Percentiles rank a stretch among this genome's conserved stretches.
phyloP scores from a whole-genome alignment of 1,139 yeast genomes.

The Suhomyces panamericanus region DNA sequence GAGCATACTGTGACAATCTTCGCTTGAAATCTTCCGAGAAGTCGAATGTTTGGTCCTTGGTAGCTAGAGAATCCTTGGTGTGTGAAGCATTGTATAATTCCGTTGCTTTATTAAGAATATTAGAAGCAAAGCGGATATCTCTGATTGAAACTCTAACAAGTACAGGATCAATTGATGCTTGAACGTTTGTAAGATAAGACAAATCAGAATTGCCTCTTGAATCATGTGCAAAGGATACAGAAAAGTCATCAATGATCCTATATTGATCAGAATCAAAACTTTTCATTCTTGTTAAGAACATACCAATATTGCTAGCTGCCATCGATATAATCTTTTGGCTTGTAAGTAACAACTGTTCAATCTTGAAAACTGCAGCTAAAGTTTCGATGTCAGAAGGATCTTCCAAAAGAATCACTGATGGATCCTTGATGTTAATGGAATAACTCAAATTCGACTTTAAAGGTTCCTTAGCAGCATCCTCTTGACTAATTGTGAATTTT shows the following conservation, averaged over 20 bases:
- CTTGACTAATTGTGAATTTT: no score
- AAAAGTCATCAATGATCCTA: conserved; percentile 85
- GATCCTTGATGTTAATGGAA: conserved; percentile 72
- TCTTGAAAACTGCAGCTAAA: conserved; percentile 88
- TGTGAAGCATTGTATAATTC: conserved; percentile 42
- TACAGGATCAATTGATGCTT: conserved; percentile 76
- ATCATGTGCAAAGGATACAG: conserved; percentile 74
- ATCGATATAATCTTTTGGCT: conserved; percentile 66
- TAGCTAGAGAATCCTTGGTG: conserved; percentile 15
- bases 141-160: conserved; percentile 79
- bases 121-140: conserved; percentile 79
- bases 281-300: conserved; percentile 82
- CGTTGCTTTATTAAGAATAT: conserved; percentile 71
- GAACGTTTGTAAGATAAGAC: conserved; percentile 60
- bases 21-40: conserved; percentile 64
- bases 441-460: conserved; percentile 30
- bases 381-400: conserved; percentile 69
- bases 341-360: conserved; percentile 73
- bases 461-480: background rate
- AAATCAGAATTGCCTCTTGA: conserved; percentile 61
- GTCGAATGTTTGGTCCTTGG: conserved; percentile 29
- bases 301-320: conserved; percentile 78
- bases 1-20: conserved; percentile 62
- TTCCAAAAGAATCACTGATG: conserved; percentile 77
- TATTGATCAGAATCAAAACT: conserved; percentile 57